Evolutionary conservation across 106 monocot genomes (phyloP).

Genomic region (Xerophyta viscosa): DNA sequence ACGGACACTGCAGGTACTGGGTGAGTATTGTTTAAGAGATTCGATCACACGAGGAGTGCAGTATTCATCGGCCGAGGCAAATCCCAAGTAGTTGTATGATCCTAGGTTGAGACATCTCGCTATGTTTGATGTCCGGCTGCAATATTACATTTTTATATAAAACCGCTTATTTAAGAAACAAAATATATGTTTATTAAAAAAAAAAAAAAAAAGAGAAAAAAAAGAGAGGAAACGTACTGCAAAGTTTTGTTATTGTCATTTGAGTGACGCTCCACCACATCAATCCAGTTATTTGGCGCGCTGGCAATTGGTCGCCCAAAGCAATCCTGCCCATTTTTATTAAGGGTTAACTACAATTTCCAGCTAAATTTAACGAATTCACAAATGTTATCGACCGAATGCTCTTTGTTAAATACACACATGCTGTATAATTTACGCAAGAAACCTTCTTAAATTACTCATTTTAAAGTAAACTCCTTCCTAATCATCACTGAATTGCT

Average conservation of each 20-base stretch:
- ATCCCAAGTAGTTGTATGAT: conserved; percentile 97
- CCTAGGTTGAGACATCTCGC: conserved; percentile 80
- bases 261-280: conserved; percentile 65
- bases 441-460: too few relatives aligned
- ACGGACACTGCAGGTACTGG: conserved; percentile 87
- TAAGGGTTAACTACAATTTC: too few relatives aligned
- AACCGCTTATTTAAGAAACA: too few relatives aligned
- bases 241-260: conserved; percentile 79
- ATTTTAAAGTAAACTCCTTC: too few relatives aligned
- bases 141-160: too few relatives aligned
- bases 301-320: conserved; percentile 71
- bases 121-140: conserved; percentile 69
- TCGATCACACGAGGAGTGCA: conserved; percentile 90
- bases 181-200: too few relatives aligned
- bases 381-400: too few relatives aligned
- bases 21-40: conserved; percentile 77
- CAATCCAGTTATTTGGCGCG: conserved; percentile 71
- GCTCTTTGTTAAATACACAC: too few relatives aligned
- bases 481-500: too few relatives aligned
- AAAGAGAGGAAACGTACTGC: conserved; percentile 29
- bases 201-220: not conserved
- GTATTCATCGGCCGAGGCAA: conserved; percentile 91
- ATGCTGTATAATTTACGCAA: too few relatives aligned
- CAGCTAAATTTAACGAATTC: too few relatives aligned
- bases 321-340: conserved; percentile 38